Base-by-base conservation (phyloP, 2,329 filamentous ascomycete species). In the Emmonsia crescens region DNA sequence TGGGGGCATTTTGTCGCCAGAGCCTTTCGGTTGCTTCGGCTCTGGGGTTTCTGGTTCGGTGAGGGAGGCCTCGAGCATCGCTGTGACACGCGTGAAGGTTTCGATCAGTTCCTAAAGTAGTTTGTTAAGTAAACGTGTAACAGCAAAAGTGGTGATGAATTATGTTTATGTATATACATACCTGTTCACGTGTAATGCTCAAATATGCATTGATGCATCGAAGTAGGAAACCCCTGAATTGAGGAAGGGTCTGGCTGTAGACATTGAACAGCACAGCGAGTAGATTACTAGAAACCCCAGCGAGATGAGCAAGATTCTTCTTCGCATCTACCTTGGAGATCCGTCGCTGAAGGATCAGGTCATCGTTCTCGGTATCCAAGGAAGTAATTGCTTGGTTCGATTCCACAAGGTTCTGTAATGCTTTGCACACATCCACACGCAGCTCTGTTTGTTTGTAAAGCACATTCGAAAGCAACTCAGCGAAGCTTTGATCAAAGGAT, bases 251-350 rank as follows among this genome's bases (percentile, higher is more conserved):
- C 74, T 96, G 89, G 66, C 89, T 96, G 78, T 99, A 99, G 52
- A 99, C 93, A 72, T 99, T 99, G 81, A 99, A 97, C n/a, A 99
- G 79, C 0, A 97, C 93, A 6, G 94, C 92, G 49, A 99, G 84
- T 76, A 99, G 83, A 69, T 97, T 97, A 64, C 88, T 88, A 0
- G 93, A 83, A 71, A 94, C 92, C 0, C 79, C 79, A 19, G 89
- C 85, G 14, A 99, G 80, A 72, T 96, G 87, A n/a, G 85, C 79
- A 46, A 97, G 77, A 71, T 96, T 96, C 75, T 87, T 86, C 72
- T 85, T 79, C 0, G 94, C 93, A 46, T 85, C 81, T 3, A 80
- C 83, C 72, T 88, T 91, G 3, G 88, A 86, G 16, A 96, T 83
- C 57, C 92, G 83, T 68, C 88, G 88, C 72, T 93, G 89, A 14